Evolutionary conservation across 139 green algal genomes (phyloP).

Genomic region (Chlorokybus atmophyticus): DNA sequence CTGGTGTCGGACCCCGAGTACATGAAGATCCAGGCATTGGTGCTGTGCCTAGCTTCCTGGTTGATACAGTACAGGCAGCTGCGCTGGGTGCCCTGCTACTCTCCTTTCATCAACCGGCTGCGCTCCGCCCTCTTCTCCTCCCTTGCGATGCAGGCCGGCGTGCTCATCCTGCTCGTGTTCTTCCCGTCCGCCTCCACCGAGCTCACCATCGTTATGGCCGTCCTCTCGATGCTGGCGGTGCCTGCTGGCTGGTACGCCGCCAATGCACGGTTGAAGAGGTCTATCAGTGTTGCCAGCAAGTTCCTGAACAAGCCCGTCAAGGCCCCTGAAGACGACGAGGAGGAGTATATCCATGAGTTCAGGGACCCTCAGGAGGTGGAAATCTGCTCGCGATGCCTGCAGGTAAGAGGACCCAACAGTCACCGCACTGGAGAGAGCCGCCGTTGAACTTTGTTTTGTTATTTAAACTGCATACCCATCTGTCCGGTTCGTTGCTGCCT

Average conservation of each 20-base stretch:
- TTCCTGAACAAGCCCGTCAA: neutral
- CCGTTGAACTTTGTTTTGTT: too few species aligned
- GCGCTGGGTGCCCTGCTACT: neutral
- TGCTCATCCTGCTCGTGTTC: too few species aligned
- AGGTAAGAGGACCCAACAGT: too few species aligned
- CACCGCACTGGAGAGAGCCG: too few species aligned
- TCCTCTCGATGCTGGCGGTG: too few species aligned
- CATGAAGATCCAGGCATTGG: neutral
- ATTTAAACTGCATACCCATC: too few species aligned
- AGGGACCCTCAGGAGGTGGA: neutral
- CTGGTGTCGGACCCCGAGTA: neutral
- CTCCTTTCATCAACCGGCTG: neutral
- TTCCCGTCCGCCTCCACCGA: too few species aligned
- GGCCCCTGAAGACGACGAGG: neutral
- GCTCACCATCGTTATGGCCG: too few species aligned
- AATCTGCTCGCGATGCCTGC: neutral
- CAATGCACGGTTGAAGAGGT: too few species aligned
- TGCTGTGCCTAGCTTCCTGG: neutral
- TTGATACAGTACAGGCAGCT: neutral
- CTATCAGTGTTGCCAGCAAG: neutral
- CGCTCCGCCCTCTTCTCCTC: neutral
- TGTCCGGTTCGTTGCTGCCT: neutral
- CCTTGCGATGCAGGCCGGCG: too few species aligned
- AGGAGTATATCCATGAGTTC: neutral
- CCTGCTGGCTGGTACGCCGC: too few species aligned